Evolutionary conservation across 2,329 filamentous ascomycete species (phyloP), one percentile per base, ranked within the genome.

Genomic region (Ceratocystiopsis minuta): DNA sequence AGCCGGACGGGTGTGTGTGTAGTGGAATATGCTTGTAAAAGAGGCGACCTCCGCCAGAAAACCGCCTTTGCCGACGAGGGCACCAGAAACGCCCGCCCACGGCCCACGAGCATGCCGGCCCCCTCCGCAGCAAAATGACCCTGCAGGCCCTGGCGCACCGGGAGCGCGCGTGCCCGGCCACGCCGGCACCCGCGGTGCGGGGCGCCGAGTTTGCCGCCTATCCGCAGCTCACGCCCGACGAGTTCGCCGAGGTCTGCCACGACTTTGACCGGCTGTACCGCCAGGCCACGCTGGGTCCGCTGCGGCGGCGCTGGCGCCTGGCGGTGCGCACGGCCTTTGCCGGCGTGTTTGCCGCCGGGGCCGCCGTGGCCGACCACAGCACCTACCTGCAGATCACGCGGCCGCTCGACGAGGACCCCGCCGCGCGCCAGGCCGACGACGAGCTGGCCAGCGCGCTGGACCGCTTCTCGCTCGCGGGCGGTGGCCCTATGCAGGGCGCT

Each of bases 161-260:
- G 24, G 24, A 6, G 24, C 24, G 11, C 9, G n/a, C n/a, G n/a
- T n/a, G n/a, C n/a, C n/a, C n/a, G n/a, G n/a, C n/a, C n/a, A n/a
- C n/a, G n/a, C 24, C 4, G 24, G 24, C 24, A 28, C 24, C 24
- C 4, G 24, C 24, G 20, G 4, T 20, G 20, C 36, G 36, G 32
- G 43, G 55, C 16, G 54, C 56, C 14, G 61, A 61, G 13, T 67
- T 72, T 51, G 50, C 57, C 44, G 60, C 65, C 40, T 84, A 78
- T 53, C 79, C 79, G 7, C 71, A 68, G 45, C 65, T 84, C 24
- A 68, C 60, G 12, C 52, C 59, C 12, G 66, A 72, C 35, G 78
- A 83, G 53, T 84, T 84, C 48, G 59, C 70, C 41, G 67, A 74
- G 52, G 71, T 67, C 42, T 83, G 79, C 55, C 70, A 78, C 50